Evolutionary conservation across 1,139 yeast species (phyloP), one percentile per base, ranked within the genome.

Genomic region (Pichiaceae sp.): DNA sequence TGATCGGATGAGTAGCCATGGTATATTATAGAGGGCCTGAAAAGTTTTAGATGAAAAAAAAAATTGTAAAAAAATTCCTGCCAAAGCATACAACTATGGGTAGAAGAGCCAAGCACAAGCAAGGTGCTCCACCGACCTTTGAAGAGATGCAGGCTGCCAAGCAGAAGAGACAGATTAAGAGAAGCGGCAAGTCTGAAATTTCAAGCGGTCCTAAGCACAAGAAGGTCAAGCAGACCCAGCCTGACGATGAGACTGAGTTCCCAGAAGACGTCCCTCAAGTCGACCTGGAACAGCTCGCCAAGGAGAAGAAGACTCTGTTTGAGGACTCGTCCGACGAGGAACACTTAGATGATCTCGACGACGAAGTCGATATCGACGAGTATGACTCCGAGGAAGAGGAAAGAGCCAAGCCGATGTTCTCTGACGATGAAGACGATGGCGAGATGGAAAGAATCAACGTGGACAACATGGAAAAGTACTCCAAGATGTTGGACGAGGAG

Each of bases 101-200:
- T 59, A 81, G 95, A 75, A 80, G 85, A 68, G 83, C 86, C 42
- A 84, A 80, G 65, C 81, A 83, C 56, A 87, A 84, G 69, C 96
- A 87, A 64, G 89, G 85, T 25, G 83, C 73, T 42, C 96, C 96
- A 48, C 96, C 96, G 31, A 56, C 84, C 11, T 68, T 78, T 46
- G 97, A 87, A 32, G 95, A 87, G 53, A 79, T 87, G 56, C 76
- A 78, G 47, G 74, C 74, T 11, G 66, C 60, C 38, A 78, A 75
- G 49, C 72, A 68, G 33, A 73, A 68, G 39, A 43, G 42, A 36
- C 53, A 48, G 36, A 45, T 44, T 33, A 62, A 53, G 49, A 43
- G 43, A 27, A 59, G 57, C 50, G 55, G 43, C 49, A 25, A 25
- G 28, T 9, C 19, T 3, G 34, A 16, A 26, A 20, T 25, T 5